Conservation (phyloP, 768 basidiomycete species). For the Serpula lacrymans region DNA sequence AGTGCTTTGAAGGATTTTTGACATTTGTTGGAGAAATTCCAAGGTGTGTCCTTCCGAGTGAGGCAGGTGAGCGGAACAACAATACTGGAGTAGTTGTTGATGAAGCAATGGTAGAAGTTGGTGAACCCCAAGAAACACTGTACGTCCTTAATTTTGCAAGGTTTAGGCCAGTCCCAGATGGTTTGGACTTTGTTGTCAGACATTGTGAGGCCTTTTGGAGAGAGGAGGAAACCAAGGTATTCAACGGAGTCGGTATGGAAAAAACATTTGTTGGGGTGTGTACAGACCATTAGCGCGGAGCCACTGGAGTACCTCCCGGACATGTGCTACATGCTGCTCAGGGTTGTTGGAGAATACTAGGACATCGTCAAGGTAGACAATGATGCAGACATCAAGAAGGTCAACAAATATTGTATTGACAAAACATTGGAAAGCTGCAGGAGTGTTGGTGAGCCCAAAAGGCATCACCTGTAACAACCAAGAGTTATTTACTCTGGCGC, state of each 20-base stretch:
- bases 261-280: no score
- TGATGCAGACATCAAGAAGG: constrained; percentile 17
- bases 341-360: background rate
- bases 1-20: constrained; percentile 15
- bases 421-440: constrained; percentile 26
- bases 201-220: constrained; percentile 28
- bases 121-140: constrained; percentile 29
- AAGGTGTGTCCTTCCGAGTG: constrained; percentile 19
- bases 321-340: background rate
- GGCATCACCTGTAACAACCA: no score
- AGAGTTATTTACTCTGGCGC: no score
- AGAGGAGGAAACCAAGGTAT: constrained; percentile 34
- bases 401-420: constrained; percentile 24
- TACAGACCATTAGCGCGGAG: background rate
- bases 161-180: constrained; percentile 29
- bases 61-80: constrained; percentile 25
- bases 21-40: constrained; percentile 10
- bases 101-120: constrained; percentile 32
- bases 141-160: constrained; percentile 24
- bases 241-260: constrained; percentile 14
- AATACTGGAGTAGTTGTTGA: constrained; percentile 28
- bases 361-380: background rate
- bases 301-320: background rate
- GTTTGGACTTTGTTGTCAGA: constrained; percentile 33
- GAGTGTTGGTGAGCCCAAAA: constrained; percentile 33